phyloP scores from a whole-genome alignment of 129 eudicot genomes.

The Tagetes patula region DNA sequence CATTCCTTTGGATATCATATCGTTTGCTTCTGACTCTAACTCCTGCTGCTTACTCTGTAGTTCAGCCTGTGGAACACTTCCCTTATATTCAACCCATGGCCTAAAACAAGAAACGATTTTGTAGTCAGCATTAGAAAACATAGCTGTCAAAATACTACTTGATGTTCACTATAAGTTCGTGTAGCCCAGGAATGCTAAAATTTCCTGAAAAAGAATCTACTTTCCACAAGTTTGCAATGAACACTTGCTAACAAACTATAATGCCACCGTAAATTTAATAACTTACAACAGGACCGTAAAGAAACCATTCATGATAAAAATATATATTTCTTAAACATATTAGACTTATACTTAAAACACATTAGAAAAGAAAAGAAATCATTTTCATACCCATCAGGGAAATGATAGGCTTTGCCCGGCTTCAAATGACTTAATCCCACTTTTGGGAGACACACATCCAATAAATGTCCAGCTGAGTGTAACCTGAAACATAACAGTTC shows the following conservation, averaged over 20 bases:
- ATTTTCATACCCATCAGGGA: constrained; percentile 79
- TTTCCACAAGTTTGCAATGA: background rate
- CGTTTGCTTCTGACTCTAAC: constrained; percentile 64
- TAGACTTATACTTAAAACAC: background rate
- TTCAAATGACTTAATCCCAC: constrained; percentile 82
- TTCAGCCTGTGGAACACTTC: constrained; percentile 62
- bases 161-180: background rate
- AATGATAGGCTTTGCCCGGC: constrained; percentile 79
- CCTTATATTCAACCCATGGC: constrained; percentile 88
- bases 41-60: constrained; percentile 61
- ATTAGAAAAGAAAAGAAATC: background rate
- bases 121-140: background rate
- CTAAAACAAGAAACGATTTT: constrained; percentile 34
- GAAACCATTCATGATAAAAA: background rate
- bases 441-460: constrained; percentile 66
- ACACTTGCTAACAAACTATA: background rate
- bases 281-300: background rate
- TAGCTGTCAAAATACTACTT: background rate
- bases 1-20: constrained; percentile 61
- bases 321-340: background rate
- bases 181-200: background rate
- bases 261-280: background rate
- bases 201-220: background rate
- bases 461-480: constrained; percentile 91
- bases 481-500: constrained; percentile 45